Percentiles rank a stretch among this genome's conserved stretches.
Evolutionary conservation across 768 basidiomycete species (phyloP).

Genomic region (Boletus sp.): DNA sequence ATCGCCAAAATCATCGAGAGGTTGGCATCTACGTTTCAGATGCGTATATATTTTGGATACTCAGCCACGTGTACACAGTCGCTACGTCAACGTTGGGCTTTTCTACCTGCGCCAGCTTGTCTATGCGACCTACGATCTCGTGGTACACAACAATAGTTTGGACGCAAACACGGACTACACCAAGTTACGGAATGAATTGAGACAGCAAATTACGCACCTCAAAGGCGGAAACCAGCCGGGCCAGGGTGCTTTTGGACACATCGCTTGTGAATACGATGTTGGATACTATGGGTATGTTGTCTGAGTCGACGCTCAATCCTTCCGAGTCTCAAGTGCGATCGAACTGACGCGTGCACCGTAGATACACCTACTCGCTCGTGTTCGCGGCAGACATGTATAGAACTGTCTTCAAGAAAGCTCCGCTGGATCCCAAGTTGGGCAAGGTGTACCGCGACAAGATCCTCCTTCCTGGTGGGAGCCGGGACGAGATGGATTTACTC

Average conservation of each 20-base stretch:
- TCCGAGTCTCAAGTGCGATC: neutral
- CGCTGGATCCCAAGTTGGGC: constrained; percentile 64
- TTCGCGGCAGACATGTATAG: constrained; percentile 57
- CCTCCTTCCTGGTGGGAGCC: constrained; percentile 63
- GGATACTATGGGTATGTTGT: constrained; percentile 57
- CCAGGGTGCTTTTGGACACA: constrained; percentile 69
- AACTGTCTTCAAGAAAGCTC: constrained; percentile 74
- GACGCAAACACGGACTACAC: constrained; percentile 60
- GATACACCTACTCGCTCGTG: constrained; percentile 73
- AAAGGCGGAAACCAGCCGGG: constrained; percentile 63
- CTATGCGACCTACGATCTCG: constrained; percentile 42
- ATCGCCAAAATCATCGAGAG: constrained; percentile 78
- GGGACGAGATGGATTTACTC: constrained; percentile 71
- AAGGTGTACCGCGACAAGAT: constrained; percentile 70
- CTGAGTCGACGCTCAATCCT: neutral
- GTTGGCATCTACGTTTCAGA: constrained; percentile 26
- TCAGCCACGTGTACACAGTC: constrained; percentile 33
- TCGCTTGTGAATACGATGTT: constrained; percentile 66
- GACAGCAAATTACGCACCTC: constrained; percentile 64
- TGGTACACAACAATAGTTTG: constrained; percentile 32
- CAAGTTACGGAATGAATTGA: constrained; percentile 65
- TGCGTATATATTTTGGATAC: neutral
- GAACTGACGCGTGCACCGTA: neutral
- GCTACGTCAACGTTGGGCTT: constrained; percentile 75
- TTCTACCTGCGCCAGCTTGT: constrained; percentile 67